Conservation (phyloP, 257 asterid genomes). For the Nicotiana undulata region DNA sequence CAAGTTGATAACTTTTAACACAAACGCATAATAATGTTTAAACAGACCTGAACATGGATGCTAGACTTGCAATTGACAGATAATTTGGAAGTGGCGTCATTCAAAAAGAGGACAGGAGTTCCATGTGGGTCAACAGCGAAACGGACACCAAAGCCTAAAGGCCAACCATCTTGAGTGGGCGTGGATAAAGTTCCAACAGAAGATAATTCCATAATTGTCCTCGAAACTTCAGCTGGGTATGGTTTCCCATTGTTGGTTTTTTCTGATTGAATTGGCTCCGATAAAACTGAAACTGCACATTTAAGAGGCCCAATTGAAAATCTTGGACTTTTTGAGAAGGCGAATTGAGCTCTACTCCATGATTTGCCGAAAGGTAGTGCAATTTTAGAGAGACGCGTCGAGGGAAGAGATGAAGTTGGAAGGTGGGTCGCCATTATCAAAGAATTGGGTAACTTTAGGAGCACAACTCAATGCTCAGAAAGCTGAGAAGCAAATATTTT, state of each 20-base stretch:
- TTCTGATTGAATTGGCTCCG: conserved; percentile 45
- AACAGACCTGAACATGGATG: conserved; percentile 70
- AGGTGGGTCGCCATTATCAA: conserved; percentile 14
- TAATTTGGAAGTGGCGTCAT: conserved; percentile 25
- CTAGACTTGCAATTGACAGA: conserved; percentile 44
- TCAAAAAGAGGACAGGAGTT: conserved; percentile 59
- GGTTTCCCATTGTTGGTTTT: conserved; percentile 42
- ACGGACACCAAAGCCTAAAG: conserved; percentile 71
- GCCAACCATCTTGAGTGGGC: conserved; percentile 60
- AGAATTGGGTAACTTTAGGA: too few relatives aligned
- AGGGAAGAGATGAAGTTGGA: conserved; percentile 34
- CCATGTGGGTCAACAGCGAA: conserved; percentile 73
- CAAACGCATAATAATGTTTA: neutral
- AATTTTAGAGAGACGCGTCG: conserved; percentile 17
- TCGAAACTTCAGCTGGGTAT: conserved; percentile 72
- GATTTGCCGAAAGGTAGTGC: conserved; percentile 19
- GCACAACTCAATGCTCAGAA: neutral
- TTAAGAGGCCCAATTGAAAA: conserved; percentile 25
- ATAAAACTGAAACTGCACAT: conserved; percentile 57
- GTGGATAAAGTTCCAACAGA: conserved; percentile 70
- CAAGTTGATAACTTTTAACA: conserved; percentile 5
- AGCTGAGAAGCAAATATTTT: neutral
- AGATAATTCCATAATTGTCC: conserved; percentile 70
- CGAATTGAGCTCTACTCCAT: conserved; percentile 2
- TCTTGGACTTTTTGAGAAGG: conserved; percentile 20